Evolutionary conservation across 2,329 filamentous ascomycete species (phyloP), one percentile per base, ranked within the genome.

Genomic region (Cryphonectria carpinicola): DNA sequence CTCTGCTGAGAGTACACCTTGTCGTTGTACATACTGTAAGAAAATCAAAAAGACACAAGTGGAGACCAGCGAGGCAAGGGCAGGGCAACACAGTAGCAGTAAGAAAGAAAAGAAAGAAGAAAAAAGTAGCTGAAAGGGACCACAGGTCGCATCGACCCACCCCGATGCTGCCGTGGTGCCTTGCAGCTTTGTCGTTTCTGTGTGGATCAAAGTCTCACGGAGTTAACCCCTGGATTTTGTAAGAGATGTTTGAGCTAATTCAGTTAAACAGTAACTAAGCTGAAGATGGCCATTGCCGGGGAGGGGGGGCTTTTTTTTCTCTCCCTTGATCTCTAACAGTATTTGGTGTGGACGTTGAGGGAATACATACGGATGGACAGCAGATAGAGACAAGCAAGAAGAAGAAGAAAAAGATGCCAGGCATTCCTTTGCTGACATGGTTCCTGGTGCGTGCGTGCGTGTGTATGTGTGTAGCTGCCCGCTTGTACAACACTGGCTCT

Each of bases 141-240:
- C 35, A 35, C 58, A 61, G 35, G 35, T 13, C 11, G 35, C 58
- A 39, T 43, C 67, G 35, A 61, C 70, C 60, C 65, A 52, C 28
- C 22, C 32, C 32, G 32, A 32, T 32, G 22, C 35, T 49, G 56
- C 62, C 3, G 46, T n/a, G 46, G 67, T 69, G 70, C 67, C 58
- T 71, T 60, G 67, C 67, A 71, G 70, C 56, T 71, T 7, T n/a
- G 46, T 39, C 46, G 46, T 49, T 49, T 49, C 32, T 25, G 25
- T 63, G 70, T 69, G 70, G 70, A 58, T 69, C 70, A n/a, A 14
- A 49, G 65, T 67, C 43, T 64, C 60, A 41, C 66, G 70, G 19
- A 71, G 63, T 63, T 67, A 70, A 71, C 67, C 65, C 39, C 60
- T 66, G 67, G 58, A 58, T 71, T 60, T 60, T 43, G 66, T 61